Evolutionary conservation across 306 rosid genomes (phyloP), one percentile per base, ranked within the genome.

Genomic region (Lupinus albus): DNA sequence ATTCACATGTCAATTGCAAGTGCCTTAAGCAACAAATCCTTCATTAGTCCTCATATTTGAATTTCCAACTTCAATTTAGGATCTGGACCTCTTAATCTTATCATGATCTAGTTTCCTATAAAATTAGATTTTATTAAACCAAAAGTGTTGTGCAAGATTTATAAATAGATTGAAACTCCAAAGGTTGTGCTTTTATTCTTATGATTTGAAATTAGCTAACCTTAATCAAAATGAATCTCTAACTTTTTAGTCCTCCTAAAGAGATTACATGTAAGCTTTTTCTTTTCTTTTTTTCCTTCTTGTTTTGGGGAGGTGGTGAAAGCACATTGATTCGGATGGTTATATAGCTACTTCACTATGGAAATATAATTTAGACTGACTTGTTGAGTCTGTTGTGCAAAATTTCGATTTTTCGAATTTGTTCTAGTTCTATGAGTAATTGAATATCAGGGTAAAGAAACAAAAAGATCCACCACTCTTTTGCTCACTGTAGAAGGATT

Each of bases 61-160:
- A 68, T 14, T 63, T 64, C 33, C 7, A 68, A 20, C 28, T 60
- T 52, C 52, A 44, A 42, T 59, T 66, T 13, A 33, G 59, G 54
- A 55, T 11, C 11, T 25, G 9, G 18, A 54, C 38, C n/a, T 64
- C 5, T 33, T 56, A 18, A 30, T 9, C 33, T 67, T 47, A 39
- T 48, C 69, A 67, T 14, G 49, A 39, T 41, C 18, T 41, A 25
- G 12, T 60, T 42, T 49, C 48, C 56, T 7, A 25, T 16, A 10
- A 8, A 42, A 14, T 20, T 57, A 25, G 30, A 25, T 8, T 3
- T 6, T 44, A 10, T 30, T 35, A 25, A 25, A 25, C 4, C 0
- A 25, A 25, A 25, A 25, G 4, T 25, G 30, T 25, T 61, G 21
- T 33, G 4, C 61, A 14, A 25, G 33, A 61, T 47, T 49, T 4